Evolutionary conservation across 257 asterid species (phyloP).

Genomic region (Scutellaria galericulata): DNA sequence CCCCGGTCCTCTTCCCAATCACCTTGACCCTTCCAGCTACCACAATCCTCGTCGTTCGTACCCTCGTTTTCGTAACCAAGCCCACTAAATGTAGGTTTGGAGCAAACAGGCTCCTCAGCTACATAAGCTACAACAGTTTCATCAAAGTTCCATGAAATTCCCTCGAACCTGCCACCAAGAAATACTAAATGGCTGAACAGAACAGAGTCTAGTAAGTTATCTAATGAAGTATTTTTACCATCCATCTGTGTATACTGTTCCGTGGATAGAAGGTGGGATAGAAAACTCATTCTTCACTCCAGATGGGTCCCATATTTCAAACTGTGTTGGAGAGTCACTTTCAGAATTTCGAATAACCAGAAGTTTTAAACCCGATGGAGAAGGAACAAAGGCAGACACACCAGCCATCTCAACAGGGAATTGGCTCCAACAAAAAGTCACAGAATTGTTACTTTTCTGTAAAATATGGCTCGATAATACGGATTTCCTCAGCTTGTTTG

Average conservation of each 20-base stretch:
- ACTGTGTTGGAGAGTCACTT: conserved; percentile 66
- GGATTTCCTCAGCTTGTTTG: conserved; percentile 69
- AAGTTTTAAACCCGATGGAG: conserved; percentile 86
- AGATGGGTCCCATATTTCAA: conserved; percentile 85
- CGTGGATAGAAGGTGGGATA: conserved; percentile 72
- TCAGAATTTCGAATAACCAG: conserved; percentile 71
- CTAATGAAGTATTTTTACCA: conserved; percentile 53
- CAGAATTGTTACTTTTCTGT: conserved; percentile 41
- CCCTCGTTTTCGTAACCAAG: conserved; percentile 61
- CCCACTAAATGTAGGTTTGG: conserved; percentile 63
- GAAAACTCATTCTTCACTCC: conserved; percentile 64
- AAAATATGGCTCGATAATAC: conserved; percentile 62
- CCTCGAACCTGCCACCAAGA: conserved; percentile 79
- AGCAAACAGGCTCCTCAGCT: conserved; percentile 75
- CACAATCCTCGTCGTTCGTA: conserved; percentile 57
- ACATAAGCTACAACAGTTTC: conserved; percentile 78
- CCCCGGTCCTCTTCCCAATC: conserved; percentile 99
- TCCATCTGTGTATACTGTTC: conserved; percentile 86
- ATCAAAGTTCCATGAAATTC: conserved; percentile 86
- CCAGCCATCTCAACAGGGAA: conserved; percentile 79
- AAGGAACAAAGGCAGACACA: conserved; percentile 71
- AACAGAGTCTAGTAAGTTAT: not conserved
- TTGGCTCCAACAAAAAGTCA: conserved; percentile 70
- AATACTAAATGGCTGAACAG: not conserved
- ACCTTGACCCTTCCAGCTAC: conserved; percentile 88